Evolutionary conservation across 768 basidiomycete species (phyloP).

Genomic region (Russula griseocarnosa): DNA sequence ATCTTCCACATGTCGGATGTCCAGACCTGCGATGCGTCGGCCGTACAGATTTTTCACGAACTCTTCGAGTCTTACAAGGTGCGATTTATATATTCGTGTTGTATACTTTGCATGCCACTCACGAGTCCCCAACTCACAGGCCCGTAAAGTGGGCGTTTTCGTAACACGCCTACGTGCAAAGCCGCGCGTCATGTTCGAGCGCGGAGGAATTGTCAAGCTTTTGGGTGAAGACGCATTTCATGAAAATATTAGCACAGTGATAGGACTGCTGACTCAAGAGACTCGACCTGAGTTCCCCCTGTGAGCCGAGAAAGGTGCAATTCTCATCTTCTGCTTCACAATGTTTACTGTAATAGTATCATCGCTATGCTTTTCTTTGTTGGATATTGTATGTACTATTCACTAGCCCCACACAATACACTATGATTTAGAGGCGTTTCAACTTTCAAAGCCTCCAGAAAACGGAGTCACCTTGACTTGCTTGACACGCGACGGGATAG

Average conservation of each 20-base stretch:
- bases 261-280: slow-evolving; percentile 37
- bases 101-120: neutral
- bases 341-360: neutral
- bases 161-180: slow-evolving; percentile 44
- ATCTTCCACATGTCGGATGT: slow-evolving; percentile 96
- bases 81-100: slow-evolving; percentile 17
- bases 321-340: neutral
- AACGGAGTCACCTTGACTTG: no score
- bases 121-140: slow-evolving; percentile 32
- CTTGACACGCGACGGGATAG: no score
- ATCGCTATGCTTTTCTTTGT: neutral
- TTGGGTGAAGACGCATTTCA: slow-evolving; percentile 46
- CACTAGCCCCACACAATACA: no score
- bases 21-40: slow-evolving; percentile 88
- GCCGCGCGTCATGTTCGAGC: slow-evolving; percentile 40
- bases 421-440: no score
- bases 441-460: no score
- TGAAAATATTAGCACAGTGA: slow-evolving; percentile 43
- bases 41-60: slow-evolving; percentile 80
- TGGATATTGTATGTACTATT: no score
- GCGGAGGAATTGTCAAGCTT: slow-evolving; percentile 43
- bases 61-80: slow-evolving; percentile 76
- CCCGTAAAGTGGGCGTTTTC: slow-evolving; percentile 44
- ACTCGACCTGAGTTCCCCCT: neutral
- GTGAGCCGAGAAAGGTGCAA: neutral